phyloP scores from a whole-genome alignment of 768 basidiomycete genomes.

The Rhodotorula taiwanensis region DNA sequence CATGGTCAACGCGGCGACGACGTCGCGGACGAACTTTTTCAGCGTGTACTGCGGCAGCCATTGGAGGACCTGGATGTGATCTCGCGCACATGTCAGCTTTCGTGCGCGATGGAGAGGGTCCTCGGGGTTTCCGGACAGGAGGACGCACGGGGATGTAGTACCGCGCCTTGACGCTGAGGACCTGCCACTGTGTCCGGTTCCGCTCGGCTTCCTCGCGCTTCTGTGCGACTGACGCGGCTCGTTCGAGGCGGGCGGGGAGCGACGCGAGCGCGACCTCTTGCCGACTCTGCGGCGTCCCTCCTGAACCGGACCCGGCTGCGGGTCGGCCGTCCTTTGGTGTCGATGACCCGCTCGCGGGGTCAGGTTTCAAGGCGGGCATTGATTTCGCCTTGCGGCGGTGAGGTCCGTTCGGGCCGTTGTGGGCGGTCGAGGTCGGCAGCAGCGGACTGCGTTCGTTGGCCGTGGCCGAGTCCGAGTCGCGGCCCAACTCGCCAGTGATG shows the following conservation, averaged over 20 bases:
- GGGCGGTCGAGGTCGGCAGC: no score
- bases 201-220: slow-evolving; percentile 4
- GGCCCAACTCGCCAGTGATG: no score
- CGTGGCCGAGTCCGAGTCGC: no score
- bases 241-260: slow-evolving; percentile 16
- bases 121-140: background rate
- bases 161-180: background rate
- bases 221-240: slow-evolving; percentile 6
- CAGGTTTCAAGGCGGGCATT: no score
- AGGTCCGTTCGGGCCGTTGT: background rate
- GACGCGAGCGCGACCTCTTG: slow-evolving; percentile 14
- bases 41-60: slow-evolving; percentile 38
- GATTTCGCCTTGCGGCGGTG: no score
- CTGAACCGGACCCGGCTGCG: background rate
- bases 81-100: no score
- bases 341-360: no score
- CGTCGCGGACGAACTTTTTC: slow-evolving; percentile 28
- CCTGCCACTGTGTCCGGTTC: slow-evolving; percentile 12
- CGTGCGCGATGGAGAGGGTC: no score
- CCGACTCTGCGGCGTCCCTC: background rate
- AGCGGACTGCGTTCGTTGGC: no score
- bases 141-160: slow-evolving; percentile 27
- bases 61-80: slow-evolving; percentile 34
- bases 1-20: slow-evolving; percentile 36
- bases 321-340: background rate